Conservation (phyloP, 75 land plant species). For the Ceratopteris richardii region DNA sequence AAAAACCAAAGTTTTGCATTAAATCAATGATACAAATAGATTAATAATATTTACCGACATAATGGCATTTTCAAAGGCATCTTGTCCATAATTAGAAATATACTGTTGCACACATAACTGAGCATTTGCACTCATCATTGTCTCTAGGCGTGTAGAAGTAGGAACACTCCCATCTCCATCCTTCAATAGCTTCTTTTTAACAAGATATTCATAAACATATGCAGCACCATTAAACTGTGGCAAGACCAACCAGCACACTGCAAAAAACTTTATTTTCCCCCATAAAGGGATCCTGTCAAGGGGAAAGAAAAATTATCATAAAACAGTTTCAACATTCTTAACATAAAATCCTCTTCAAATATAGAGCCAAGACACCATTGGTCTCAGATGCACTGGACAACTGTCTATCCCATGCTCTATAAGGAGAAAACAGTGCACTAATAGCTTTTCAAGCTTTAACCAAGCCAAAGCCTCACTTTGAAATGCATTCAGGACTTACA, state of each 20-base stretch:
- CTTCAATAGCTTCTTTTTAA: constrained; percentile 42
- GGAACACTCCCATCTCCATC: constrained; percentile 36
- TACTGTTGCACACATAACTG: constrained; percentile 47
- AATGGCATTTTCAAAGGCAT: constrained; percentile 54
- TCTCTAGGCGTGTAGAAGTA: constrained; percentile 35
- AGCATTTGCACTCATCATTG: constrained; percentile 62
- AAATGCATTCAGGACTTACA: no score
- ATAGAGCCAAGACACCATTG: no score
- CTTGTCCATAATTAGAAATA: constrained; percentile 52
- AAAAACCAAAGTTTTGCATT: no score
- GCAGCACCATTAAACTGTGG: constrained; percentile 70
- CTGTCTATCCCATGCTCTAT: no score
- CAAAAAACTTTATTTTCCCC: constrained; percentile 37
- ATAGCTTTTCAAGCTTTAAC: no score
- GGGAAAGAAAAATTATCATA: background rate
- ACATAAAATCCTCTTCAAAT: background rate
- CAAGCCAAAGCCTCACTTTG: no score
- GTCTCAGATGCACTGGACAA: no score
- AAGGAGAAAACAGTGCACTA: no score
- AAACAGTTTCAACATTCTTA: background rate
- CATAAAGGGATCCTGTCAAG: constrained; percentile 59
- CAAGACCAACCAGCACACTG: constrained; percentile 55
- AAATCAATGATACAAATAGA: no score
- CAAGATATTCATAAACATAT: constrained; percentile 51
- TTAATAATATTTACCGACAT: constrained; percentile 30